Conservation (phyloP, 805 yeast genomes). For the Starmerella potacharoeniae region DNA sequence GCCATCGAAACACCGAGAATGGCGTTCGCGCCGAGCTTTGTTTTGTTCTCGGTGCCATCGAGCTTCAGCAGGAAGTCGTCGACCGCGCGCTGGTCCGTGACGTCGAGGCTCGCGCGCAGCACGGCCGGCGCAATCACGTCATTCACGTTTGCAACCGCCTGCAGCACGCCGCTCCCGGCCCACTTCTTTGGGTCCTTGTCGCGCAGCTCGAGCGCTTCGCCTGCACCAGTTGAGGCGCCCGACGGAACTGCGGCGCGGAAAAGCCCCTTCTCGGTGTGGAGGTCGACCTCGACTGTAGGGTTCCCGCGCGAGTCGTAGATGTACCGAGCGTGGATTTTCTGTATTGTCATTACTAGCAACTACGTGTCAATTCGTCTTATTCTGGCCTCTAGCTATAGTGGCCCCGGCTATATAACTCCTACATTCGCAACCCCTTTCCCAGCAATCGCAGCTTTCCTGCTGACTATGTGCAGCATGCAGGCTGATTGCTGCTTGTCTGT, state of each 20-base stretch:
- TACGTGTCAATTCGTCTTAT: no score
- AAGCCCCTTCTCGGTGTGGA: conserved; percentile 81
- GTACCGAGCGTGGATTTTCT: conserved; percentile 85
- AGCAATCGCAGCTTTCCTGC: no score
- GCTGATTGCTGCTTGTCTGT: no score
- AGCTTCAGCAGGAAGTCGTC: conserved; percentile 76
- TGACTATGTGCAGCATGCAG: no score
- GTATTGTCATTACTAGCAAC: conserved; percentile 50
- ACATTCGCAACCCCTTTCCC: no score
- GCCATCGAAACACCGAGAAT: conserved; percentile 96
- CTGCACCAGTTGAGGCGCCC: conserved; percentile 98
- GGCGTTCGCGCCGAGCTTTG: conserved; percentile 97
- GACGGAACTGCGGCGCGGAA: conserved; percentile 98
- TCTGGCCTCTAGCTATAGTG: no score
- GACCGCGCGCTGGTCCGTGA: conserved; percentile 72
- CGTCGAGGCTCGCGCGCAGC: conserved; percentile 66
- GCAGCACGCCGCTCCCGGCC: conserved; percentile 97
- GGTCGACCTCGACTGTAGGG: conserved; percentile 98
- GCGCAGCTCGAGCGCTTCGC: conserved; percentile 97
- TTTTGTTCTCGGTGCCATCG: conserved; percentile 96
- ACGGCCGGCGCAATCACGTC: conserved; percentile 90
- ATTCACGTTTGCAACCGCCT: conserved; percentile 95
- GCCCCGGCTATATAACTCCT: no score
- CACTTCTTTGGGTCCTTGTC: conserved; percentile 96
- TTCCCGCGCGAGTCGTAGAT: conserved; percentile 99